Conservation (phyloP, 108 stramenopile genomes). For the Cyclotella atomus region DNA sequence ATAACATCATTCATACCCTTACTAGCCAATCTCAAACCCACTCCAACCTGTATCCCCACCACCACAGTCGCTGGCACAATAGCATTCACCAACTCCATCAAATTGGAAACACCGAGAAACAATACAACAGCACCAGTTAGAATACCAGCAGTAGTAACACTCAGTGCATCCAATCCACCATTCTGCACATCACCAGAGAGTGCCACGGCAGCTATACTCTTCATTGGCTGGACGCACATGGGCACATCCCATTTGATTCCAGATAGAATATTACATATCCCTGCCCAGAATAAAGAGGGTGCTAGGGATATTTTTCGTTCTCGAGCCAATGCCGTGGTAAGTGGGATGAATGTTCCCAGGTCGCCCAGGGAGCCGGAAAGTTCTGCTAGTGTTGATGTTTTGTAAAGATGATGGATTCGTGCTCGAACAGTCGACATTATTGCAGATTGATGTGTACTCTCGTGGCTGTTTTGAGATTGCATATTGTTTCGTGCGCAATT, state of each 20-base stretch:
- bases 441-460: no score
- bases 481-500: no score
- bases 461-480: no score
- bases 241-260: slow-evolving; percentile 79
- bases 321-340: slow-evolving; percentile 72
- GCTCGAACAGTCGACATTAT: no score
- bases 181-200: slow-evolving; percentile 38
- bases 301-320: slow-evolving; percentile 64
- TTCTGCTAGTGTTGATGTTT: slow-evolving; percentile 57
- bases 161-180: slow-evolving; percentile 42
- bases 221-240: slow-evolving; percentile 93
- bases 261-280: slow-evolving; percentile 66
- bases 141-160: slow-evolving; percentile 78
- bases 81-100: slow-evolving; percentile 74
- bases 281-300: slow-evolving; percentile 76
- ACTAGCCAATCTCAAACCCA: slow-evolving; percentile 66
- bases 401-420: no score
- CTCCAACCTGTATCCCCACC: slow-evolving; percentile 81
- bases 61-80: slow-evolving; percentile 76
- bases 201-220: slow-evolving; percentile 82
- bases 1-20: slow-evolving; percentile 68
- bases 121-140: slow-evolving; percentile 63
- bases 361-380: slow-evolving; percentile 82
- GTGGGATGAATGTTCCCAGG: slow-evolving; percentile 83
- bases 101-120: slow-evolving; percentile 62